Evolutionary conservation across 208 protist genomes (phyloP), one percentile per base, ranked within the genome.

Genomic region (Leptomonas seymouri): DNA sequence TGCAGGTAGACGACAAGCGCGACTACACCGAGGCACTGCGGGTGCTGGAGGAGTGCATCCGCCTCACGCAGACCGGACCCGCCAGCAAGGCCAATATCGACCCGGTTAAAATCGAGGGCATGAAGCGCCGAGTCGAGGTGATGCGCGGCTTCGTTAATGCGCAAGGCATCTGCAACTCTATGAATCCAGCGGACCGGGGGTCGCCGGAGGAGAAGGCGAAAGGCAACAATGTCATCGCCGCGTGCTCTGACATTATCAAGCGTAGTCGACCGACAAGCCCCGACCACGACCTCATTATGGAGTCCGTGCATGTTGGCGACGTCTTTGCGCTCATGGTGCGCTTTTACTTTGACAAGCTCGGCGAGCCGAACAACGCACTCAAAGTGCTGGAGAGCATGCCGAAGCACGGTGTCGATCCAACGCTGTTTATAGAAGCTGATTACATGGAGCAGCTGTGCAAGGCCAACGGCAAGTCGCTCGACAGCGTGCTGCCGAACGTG

Each of bases 1-100:
- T 98, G 41, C 94, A 99, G 46, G 98, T 99, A 60, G 98, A 99
- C 67, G 98, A 99, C 67, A 93, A 98, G 81, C 86, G 96, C 27
- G 90, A 98, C 82, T 99, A 99, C 81, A 82, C 89, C 15, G 96
- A 95, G 60, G 98, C 95, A 16, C 87, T 97, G 66, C 69, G 66
- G 34, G 82, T 85, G n/a, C 21, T 98, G 50, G 80, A 93, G 71
- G 94, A 98, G 73, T 91, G 93, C 60, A 59, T 89, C 11, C 71
- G 78, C 8, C 49, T 85, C 36, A 30, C 97, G 30, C 82, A 87
- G 27, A 89, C 89, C 41, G 73, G 77, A 18, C 51, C 49, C 6
- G 67, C 50, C n/a, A 74, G 28, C 58, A 76, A 69, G 30, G 70
- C 58, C 0, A 81, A 73, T 41, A 51, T 76, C 14, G 79, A 64